phyloP scores from a whole-genome alignment of 371 early-diverging fungal species.

The Mucor circinelloides region DNA sequence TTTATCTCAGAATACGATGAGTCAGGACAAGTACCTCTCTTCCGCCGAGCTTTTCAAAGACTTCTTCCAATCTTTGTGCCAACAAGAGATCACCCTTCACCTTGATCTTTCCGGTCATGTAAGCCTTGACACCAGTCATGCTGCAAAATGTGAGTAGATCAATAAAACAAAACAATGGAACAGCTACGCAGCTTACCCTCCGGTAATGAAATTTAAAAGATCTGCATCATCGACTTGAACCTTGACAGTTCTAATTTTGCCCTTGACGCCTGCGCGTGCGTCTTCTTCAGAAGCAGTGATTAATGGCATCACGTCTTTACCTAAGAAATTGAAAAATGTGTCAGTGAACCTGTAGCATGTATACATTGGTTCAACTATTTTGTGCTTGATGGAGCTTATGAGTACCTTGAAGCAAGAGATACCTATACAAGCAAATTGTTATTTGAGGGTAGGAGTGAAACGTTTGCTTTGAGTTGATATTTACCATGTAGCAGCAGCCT shows the following conservation, averaged over 20 bases:
- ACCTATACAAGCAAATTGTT: conserved; percentile 18
- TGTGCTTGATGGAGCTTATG: background rate
- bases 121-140: conserved; percentile 46
- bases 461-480: background rate
- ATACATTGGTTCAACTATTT: background rate
- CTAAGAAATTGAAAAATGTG: background rate
- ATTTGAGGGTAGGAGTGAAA: background rate
- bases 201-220: conserved; percentile 46
- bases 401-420: conserved; percentile 39
- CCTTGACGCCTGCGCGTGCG: conserved; percentile 18
- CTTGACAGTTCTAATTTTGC: conserved; percentile 37
- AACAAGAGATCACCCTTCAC: conserved; percentile 44
- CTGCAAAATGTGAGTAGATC: conserved; percentile 8
- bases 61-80: conserved; percentile 44
- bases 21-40: conserved; percentile 27
- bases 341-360: background rate
- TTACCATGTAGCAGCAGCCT: conserved; percentile 40
- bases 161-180: background rate
- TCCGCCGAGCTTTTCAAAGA: conserved; percentile 48
- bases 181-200: conserved; percentile 31
- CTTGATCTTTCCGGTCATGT: conserved; percentile 42
- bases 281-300: conserved; percentile 34
- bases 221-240: conserved; percentile 48
- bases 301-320: conserved; percentile 31
- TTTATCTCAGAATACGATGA: background rate